Evolutionary conservation across 768 basidiomycete species (phyloP).

Genomic region (Leccinum incarnatum): DNA sequence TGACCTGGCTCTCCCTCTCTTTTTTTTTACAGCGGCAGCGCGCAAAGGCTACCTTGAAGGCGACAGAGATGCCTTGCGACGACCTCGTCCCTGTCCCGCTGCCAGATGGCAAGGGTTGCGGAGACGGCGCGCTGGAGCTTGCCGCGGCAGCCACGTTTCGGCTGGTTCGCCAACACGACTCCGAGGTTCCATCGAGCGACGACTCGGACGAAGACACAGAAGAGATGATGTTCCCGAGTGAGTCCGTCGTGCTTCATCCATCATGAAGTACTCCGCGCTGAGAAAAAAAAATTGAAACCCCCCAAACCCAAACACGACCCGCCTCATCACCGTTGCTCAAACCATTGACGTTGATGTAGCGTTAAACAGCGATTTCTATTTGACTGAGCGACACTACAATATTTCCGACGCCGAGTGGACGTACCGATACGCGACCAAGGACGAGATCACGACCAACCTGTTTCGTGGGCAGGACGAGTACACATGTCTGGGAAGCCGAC

Average conservation of each 20-base stretch:
- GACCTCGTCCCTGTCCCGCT: background rate
- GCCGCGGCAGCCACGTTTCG: background rate
- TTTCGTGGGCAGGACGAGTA: constrained; percentile 21
- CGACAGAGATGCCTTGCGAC: background rate
- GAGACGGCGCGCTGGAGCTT: constrained; percentile 5
- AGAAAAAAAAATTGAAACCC: background rate
- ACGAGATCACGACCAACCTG: constrained; percentile 29
- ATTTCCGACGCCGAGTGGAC: constrained; percentile 18
- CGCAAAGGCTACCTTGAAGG: constrained; percentile 3
- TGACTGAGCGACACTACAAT: background rate
- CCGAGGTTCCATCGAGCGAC: constrained; percentile 12
- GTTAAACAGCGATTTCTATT: constrained; percentile 13
- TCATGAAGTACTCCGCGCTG: background rate
- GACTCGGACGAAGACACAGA: constrained; percentile 16
- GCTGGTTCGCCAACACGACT: background rate
- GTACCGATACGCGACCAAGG: constrained; percentile 32
- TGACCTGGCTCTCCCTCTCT: constrained; percentile 9
- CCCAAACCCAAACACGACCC: background rate
- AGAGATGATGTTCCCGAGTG: constrained; percentile 28
- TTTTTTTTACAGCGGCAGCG: constrained; percentile 2
- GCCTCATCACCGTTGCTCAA: background rate
- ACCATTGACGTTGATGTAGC: background rate
- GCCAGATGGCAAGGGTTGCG: background rate
- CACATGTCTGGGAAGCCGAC: background rate
- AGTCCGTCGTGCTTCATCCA: constrained; percentile 8